Evolutionary conservation across 1,284 basidiomycete genomes (phyloP).

Genomic region (Heterobasidion parviporum): DNA sequence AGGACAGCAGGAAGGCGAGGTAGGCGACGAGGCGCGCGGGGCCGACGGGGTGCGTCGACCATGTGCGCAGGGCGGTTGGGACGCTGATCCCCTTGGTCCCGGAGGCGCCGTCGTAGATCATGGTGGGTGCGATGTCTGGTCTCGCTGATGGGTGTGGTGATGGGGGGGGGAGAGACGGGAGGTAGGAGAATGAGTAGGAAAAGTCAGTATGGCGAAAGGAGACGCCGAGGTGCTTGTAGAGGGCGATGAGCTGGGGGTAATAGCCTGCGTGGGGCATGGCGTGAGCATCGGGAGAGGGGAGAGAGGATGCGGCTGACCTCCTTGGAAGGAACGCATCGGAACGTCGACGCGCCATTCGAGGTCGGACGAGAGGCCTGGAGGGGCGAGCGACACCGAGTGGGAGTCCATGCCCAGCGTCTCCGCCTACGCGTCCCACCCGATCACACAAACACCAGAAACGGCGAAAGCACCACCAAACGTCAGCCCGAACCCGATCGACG

Average conservation of each 20-base stretch:
- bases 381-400: conserved; percentile 36
- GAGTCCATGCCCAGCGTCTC: conserved; percentile 48
- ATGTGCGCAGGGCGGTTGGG: conserved; percentile 25
- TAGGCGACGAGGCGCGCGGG: neutral
- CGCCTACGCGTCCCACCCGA: conserved; percentile 25
- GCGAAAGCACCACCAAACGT: neutral
- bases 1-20: conserved; percentile 21
- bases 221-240: conserved; percentile 54
- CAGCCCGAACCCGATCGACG: too few species aligned
- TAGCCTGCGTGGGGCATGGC: conserved; percentile 40
- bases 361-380: conserved; percentile 20
- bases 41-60: neutral
- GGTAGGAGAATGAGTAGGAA: conserved; percentile 60
- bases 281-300: neutral
- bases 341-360: conserved; percentile 59
- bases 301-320: conserved; percentile 33
- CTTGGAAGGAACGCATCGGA: conserved; percentile 75
- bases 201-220: conserved; percentile 45
- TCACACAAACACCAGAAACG: conserved; percentile 3
- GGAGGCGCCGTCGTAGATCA: conserved; percentile 61
- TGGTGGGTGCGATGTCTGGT: conserved; percentile 32
- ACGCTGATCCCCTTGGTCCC: conserved; percentile 47
- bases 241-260: conserved; percentile 56
- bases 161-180: conserved; percentile 18
- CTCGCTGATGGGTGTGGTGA: conserved; percentile 3